These are phyloP conservation scores for Mallotus nudiflorus DNA, from an alignment of 345 rosid genomes.

Conservation along the genomic window DNA sequence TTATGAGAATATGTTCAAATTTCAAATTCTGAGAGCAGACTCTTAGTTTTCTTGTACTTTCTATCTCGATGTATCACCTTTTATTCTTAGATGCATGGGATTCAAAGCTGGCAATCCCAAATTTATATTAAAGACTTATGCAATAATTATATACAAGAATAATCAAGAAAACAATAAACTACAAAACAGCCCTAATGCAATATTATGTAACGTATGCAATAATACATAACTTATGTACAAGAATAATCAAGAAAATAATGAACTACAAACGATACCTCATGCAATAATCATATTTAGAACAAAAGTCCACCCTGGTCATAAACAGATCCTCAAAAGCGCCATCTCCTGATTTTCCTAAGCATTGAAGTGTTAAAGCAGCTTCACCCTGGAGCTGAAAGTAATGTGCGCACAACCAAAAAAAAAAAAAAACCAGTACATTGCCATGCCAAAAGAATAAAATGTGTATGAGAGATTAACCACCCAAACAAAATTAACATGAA, in stretches of 20 bases:
- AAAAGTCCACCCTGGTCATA: constrained; percentile 71
- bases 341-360: constrained; percentile 67
- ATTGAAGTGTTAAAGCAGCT: constrained; percentile 64
- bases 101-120: background rate
- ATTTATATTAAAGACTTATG: background rate
- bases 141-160: too few relatives aligned
- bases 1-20: background rate
- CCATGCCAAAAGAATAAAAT: constrained; percentile 1
- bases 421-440: constrained; percentile 1
- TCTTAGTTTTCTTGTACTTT: background rate
- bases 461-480: background rate
- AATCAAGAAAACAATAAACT: constrained; percentile 13
- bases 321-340: constrained; percentile 78
- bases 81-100: background rate
- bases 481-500: constrained; percentile 3
- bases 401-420: background rate
- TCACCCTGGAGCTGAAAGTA: constrained; percentile 71
- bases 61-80: background rate
- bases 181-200: constrained; percentile 55
- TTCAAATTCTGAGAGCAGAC: background rate
- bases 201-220: too few relatives aligned
- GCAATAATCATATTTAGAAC: constrained; percentile 75
- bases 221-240: too few relatives aligned
- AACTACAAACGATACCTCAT: constrained; percentile 48
- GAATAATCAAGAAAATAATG: constrained; percentile 13